Evolutionary conservation across 176 grass and related monocot species (phyloP).

Genomic region (Typha latifolia): DNA sequence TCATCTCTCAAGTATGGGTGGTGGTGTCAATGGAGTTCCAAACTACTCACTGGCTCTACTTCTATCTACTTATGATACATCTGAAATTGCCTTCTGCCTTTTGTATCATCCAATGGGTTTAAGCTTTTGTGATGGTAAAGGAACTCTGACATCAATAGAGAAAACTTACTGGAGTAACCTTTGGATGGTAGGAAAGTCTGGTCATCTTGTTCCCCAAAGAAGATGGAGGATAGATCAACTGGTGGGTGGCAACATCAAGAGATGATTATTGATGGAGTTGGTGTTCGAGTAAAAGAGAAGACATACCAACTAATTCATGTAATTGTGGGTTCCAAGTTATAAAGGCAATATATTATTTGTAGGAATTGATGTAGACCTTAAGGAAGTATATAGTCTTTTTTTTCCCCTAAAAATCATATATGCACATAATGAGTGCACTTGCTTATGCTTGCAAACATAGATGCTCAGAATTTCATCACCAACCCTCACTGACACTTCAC

Average conservation of each 20-base stretch:
- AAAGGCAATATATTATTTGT: no score
- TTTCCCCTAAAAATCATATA: no score
- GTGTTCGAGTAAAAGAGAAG: slow-evolving; percentile 18
- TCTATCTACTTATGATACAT: slow-evolving; percentile 14
- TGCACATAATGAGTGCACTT: no score
- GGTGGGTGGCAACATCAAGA: slow-evolving; percentile 23
- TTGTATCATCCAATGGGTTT: slow-evolving; percentile 28
- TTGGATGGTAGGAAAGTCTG: not conserved
- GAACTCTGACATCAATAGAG: slow-evolving; percentile 8
- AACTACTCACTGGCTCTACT: slow-evolving; percentile 2
- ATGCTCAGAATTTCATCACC: no score
- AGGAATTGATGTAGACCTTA: not conserved
- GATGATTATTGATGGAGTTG: slow-evolving; percentile 17
- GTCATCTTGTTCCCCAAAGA: not conserved
- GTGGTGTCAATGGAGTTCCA: slow-evolving; percentile 1
- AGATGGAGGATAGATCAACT: not conserved
- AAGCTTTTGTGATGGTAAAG: not conserved
- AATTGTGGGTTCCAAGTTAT: not conserved
- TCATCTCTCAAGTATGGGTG: slow-evolving; percentile 26
- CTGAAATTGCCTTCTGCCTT: slow-evolving; percentile 12
- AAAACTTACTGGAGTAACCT: slow-evolving; percentile 24
- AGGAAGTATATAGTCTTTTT: not conserved
- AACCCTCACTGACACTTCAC: no score
- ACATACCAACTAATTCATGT: not conserved
- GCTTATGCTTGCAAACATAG: no score